These are phyloP conservation scores for Xylaria bambusicola DNA, from an alignment of 495 filamentous ascomycete species.

Conservation along the genomic window DNA sequence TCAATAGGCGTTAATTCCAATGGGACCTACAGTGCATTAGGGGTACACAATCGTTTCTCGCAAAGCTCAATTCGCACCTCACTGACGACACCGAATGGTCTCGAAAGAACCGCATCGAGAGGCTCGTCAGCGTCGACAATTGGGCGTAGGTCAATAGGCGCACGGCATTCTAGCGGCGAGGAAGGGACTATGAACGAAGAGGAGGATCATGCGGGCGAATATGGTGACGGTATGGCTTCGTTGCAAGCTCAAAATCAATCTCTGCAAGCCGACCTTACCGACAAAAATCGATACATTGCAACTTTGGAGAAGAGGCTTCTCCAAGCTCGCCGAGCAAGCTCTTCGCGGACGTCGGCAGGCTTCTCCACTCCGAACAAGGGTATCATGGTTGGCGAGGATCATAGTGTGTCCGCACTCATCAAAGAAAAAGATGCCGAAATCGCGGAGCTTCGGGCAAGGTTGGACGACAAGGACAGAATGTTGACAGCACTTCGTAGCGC, in stretches of 20 bases:
- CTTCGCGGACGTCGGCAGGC: conserved; percentile 77
- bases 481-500: conserved; percentile 83
- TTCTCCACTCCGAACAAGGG: conserved; percentile 59
- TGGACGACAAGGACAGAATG: conserved; percentile 98
- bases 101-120: conserved; percentile 66
- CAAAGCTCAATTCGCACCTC: conserved; percentile 71
- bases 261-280: conserved; percentile 86
- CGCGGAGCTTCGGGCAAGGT: conserved; percentile 78
- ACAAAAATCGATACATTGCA: conserved; percentile 95
- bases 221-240: conserved; percentile 83
- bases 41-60: conserved; percentile 64
- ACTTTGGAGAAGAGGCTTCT: conserved; percentile 90
- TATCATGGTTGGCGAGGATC: conserved; percentile 65
- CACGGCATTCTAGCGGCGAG: conserved; percentile 47
- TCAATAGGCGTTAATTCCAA: conserved; percentile 87
- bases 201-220: conserved; percentile 76
- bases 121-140: conserved; percentile 62
- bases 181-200: conserved; percentile 55
- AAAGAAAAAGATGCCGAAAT: conserved; percentile 95
- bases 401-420: conserved; percentile 65
- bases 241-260: conserved; percentile 79
- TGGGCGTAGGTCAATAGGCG: conserved; percentile 45
- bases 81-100: conserved; percentile 64
- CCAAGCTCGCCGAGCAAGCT: conserved; percentile 88
- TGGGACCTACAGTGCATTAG: conserved; percentile 70